Evolutionary conservation across 1,284 basidiomycete species (phyloP).

Genomic region (Cryptococcus maquisensis): DNA sequence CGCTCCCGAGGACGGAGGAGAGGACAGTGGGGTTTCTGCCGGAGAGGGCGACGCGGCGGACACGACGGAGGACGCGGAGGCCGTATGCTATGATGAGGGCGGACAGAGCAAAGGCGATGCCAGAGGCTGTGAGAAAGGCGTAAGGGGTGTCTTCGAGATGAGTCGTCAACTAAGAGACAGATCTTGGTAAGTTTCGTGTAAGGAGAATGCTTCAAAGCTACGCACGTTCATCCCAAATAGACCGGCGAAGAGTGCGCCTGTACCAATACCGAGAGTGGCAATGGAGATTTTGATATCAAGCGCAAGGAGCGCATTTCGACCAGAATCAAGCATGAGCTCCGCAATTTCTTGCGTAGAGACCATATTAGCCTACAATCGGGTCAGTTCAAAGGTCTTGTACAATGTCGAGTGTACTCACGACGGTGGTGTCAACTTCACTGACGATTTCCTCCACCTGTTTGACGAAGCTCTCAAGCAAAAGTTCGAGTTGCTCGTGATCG

Average conservation of each 20-base stretch:
- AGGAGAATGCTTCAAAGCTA: not conserved
- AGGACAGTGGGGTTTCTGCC: constrained; percentile 12
- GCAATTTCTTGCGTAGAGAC: constrained; percentile 96
- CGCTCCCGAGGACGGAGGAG: constrained; percentile 4
- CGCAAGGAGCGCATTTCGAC: constrained; percentile 86
- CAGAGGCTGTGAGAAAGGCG: constrained; percentile 46
- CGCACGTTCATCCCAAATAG: constrained; percentile 91
- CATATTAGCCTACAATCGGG: constrained; percentile 66
- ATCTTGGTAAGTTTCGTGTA: not conserved
- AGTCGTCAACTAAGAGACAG: constrained; percentile 37
- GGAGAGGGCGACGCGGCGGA: constrained; percentile 41
- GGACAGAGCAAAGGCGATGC: constrained; percentile 36
- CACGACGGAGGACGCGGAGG: constrained; percentile 34
- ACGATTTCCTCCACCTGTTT: constrained; percentile 97
- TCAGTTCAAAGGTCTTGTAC: not conserved
- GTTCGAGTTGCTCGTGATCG: constrained; percentile 90
- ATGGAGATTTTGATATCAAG: constrained; percentile 94
- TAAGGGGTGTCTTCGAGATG: constrained; percentile 44
- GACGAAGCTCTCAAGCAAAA: constrained; percentile 85
- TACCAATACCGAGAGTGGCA: constrained; percentile 82
- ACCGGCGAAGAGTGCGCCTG: constrained; percentile 87
- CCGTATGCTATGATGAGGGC: constrained; percentile 41
- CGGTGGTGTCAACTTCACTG: constrained; percentile 81
- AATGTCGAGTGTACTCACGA: constrained; percentile 55
- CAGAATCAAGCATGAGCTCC: constrained; percentile 92